A percentile compares a stretch with the other conserved stretches of the same genome.
These are phyloP conservation scores for Dictyostelium capitatum DNA, from an alignment of 78 protist genomes.

Conservation along the genomic window DNA sequence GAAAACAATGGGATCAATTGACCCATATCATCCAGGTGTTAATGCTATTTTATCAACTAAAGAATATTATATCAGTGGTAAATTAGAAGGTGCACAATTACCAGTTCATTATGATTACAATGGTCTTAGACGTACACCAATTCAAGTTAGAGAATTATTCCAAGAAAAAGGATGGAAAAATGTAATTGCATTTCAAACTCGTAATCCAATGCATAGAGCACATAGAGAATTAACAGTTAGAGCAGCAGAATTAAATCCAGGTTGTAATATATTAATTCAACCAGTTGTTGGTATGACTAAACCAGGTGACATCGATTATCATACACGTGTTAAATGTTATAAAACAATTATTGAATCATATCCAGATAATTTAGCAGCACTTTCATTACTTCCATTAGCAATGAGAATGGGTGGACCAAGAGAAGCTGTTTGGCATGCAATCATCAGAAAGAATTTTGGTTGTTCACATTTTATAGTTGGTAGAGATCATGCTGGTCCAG, in stretches of 20 bases:
- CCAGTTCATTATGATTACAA: slow-evolving; percentile 62
- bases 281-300: slow-evolving; percentile 96
- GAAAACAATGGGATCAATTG: slow-evolving; percentile 87
- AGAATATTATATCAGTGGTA: slow-evolving; percentile 91
- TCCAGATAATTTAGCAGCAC: slow-evolving; percentile 69
- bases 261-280: slow-evolving; percentile 91
- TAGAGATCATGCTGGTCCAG: slow-evolving; percentile 97
- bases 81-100: slow-evolving; percentile 71
- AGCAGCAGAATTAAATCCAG: slow-evolving; percentile 80
- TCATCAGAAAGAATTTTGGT: slow-evolving; percentile 97
- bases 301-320: slow-evolving; percentile 95
- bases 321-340: slow-evolving; percentile 91
- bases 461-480: slow-evolving; percentile 97
- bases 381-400: slow-evolving; percentile 77
- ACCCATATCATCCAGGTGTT: slow-evolving; percentile 96
- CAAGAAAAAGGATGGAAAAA: slow-evolving; percentile 51
- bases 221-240: slow-evolving; percentile 86
- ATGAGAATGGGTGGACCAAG: slow-evolving; percentile 97
- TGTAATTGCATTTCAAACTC: slow-evolving; percentile 94
- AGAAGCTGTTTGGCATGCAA: slow-evolving; percentile 97
- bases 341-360: slow-evolving; percentile 83
- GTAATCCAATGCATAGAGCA: slow-evolving; percentile 97
- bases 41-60: slow-evolving; percentile 79
- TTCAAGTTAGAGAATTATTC: slow-evolving; percentile 88
- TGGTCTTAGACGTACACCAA: slow-evolving; percentile 85